Percentiles rank a stretch among this genome's conserved stretches.
Conservation (phyloP, 164 flowering plant species). For the Sextonia rubra region DNA sequence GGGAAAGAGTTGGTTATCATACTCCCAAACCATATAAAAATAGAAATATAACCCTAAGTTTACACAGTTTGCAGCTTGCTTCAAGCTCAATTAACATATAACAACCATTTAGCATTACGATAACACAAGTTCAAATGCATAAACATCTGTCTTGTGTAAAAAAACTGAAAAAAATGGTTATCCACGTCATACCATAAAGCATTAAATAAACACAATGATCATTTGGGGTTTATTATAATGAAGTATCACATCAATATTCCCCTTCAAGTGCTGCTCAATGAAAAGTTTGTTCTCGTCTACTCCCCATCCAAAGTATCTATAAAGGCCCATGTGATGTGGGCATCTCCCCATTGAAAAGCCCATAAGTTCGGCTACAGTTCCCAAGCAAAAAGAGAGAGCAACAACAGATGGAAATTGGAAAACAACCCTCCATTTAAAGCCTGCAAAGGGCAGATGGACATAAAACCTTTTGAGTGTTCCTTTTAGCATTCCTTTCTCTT, state of each 20-base stretch:
- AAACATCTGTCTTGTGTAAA: too few relatives aligned
- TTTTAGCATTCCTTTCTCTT: constrained; percentile 12
- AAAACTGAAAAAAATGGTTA: too few relatives aligned
- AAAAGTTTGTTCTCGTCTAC: not conserved
- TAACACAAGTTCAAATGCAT: too few relatives aligned
- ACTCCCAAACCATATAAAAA: not conserved
- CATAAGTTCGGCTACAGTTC: constrained; percentile 30
- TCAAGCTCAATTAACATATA: not conserved
- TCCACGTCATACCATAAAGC: too few relatives aligned
- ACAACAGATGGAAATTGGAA: not conserved
- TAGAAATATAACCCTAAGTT: not conserved
- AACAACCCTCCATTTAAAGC: constrained; percentile 11
- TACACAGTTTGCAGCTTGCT: not conserved
- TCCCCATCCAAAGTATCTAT: constrained; percentile 1
- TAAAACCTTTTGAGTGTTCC: constrained; percentile 6
- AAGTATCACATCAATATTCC: not conserved
- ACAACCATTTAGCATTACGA: not conserved
- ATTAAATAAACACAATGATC: not conserved
- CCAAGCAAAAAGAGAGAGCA: constrained; percentile 17
- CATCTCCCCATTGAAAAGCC: constrained; percentile 16
- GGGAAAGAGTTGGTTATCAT: not conserved
- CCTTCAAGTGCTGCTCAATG: not conserved
- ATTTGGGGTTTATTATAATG: not conserved
- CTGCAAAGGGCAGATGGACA: constrained; percentile 6
- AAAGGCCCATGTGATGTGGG: constrained; percentile 6